Evolutionary conservation across 2,329 filamentous ascomycete species (phyloP).

Genomic region (Aspergillus nomiae): DNA sequence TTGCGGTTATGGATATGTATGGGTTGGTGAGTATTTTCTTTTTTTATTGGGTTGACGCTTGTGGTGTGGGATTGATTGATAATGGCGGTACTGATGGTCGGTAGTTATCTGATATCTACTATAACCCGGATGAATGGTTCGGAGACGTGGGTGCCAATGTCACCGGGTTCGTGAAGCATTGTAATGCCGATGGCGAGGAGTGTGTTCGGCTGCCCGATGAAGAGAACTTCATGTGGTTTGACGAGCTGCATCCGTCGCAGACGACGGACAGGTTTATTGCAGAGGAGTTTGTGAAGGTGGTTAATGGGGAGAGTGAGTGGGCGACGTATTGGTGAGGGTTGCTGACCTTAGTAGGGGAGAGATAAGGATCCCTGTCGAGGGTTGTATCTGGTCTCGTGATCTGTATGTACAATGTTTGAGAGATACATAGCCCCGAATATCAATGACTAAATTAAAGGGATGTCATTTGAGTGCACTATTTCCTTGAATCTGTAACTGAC

Average conservation of each 20-base stretch:
- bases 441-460: neutral
- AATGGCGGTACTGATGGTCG: neutral
- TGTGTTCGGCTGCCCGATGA: slow-evolving; percentile 40
- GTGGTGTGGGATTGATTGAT: neutral
- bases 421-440: neutral
- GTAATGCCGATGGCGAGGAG: slow-evolving; percentile 43
- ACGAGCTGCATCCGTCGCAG: slow-evolving; percentile 72
- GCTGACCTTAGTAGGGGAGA: neutral
- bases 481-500: too few relatives aligned
- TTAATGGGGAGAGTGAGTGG: slow-evolving; percentile 48
- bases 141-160: slow-evolving; percentile 64
- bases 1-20: slow-evolving; percentile 70
- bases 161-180: slow-evolving; percentile 60
- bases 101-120: slow-evolving; percentile 60
- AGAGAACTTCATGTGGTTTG: slow-evolving; percentile 69
- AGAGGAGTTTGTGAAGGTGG: slow-evolving; percentile 57
- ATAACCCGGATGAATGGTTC: slow-evolving; percentile 62
- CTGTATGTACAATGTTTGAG: neutral
- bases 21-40: slow-evolving; percentile 47
- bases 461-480: neutral
- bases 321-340: slow-evolving; percentile 28
- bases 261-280: slow-evolving; percentile 62
- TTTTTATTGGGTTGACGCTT: neutral
- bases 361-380: neutral
- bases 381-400: neutral